Evolutionary conservation across 257 asterid genomes (phyloP).

Genomic region (Solanum verrucosum): DNA sequence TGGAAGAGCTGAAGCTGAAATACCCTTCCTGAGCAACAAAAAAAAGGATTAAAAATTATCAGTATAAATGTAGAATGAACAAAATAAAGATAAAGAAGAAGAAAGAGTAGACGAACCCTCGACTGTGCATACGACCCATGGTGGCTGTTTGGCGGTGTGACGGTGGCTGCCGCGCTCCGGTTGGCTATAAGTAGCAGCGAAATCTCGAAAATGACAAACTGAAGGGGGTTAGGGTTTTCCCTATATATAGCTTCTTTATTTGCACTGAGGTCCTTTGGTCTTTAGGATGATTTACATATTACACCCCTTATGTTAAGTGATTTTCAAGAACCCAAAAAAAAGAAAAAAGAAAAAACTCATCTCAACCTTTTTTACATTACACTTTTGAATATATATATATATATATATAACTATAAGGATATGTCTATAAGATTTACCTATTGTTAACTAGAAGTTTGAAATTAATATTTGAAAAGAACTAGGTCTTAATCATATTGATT

Average conservation of each 20-base stretch:
- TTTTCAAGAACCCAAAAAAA: neutral
- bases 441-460: neutral
- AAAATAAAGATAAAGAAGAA: neutral
- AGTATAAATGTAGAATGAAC: neutral
- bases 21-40: conserved; percentile 55
- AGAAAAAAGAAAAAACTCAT: neutral
- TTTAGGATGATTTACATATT: neutral
- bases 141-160: neutral
- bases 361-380: neutral
- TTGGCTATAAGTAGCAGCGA: neutral
- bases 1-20: conserved; percentile 78
- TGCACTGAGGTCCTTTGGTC: neutral
- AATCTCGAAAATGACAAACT: neutral
- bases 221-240: neutral
- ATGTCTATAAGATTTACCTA: no score
- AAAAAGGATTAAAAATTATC: neutral
- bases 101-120: conserved; percentile 35
- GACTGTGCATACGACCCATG: conserved; percentile 91
- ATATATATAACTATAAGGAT: no score
- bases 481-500: no score
- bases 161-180: neutral
- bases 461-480: neutral
- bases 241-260: neutral
- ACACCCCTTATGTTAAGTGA: neutral
- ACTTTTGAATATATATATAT: neutral